Evolutionary conservation across 2,329 filamentous ascomycete species (phyloP).

Genomic region (Penicillium janthinellum): DNA sequence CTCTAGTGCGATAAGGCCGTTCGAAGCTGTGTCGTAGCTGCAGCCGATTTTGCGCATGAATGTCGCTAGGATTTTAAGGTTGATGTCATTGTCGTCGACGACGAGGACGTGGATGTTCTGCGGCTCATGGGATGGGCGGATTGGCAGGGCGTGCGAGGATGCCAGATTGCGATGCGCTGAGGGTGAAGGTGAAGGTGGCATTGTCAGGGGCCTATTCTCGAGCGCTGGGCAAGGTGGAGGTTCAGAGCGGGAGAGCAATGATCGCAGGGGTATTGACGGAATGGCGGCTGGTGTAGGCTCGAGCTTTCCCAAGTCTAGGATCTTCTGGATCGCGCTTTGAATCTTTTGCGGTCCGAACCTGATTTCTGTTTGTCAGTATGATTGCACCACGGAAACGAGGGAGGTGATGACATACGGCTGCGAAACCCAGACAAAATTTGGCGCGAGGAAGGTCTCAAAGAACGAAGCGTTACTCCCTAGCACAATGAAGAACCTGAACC

Average conservation of each 20-base stretch:
- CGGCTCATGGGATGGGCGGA: constrained; percentile 6
- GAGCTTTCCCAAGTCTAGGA: constrained; percentile 2
- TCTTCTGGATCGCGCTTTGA: constrained; percentile 21
- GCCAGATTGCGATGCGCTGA: background rate
- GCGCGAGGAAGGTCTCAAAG: background rate
- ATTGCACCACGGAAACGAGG: background rate
- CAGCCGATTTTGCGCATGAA: constrained; percentile 43
- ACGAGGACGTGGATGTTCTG: constrained; percentile 34
- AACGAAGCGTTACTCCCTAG: constrained; percentile 16
- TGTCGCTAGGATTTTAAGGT: constrained; percentile 42
- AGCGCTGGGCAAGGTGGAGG: background rate
- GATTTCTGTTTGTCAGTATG: constrained; percentile 9
- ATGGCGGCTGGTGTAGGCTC: background rate
- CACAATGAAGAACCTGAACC: constrained; percentile 26
- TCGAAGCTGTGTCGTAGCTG: constrained; percentile 39
- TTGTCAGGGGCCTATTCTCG: background rate
- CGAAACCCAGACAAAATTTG: constrained; percentile 27
- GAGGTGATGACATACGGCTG: constrained; percentile 29
- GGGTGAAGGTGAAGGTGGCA: background rate
- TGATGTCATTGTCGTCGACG: constrained; percentile 49
- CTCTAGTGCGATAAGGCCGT: constrained; percentile 44
- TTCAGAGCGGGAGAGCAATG: background rate
- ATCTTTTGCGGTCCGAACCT: constrained; percentile 35
- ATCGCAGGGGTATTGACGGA: background rate
- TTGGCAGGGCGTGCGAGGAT: background rate